phyloP scores from a whole-genome alignment of 2,329 filamentous ascomycete genomes.

The Botrytis byssoidea region DNA sequence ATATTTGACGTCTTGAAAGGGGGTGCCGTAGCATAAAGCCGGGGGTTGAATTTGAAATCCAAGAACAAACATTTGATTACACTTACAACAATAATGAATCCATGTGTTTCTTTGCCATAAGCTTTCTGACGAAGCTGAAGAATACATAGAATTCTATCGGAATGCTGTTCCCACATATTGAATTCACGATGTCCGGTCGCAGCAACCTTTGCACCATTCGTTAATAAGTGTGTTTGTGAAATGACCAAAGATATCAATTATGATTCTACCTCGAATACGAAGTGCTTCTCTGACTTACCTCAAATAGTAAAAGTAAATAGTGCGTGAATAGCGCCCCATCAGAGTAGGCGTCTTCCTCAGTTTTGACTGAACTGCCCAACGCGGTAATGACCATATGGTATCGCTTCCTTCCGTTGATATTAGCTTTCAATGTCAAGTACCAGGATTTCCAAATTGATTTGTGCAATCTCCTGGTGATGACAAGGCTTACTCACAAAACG shows the following conservation, averaged over 20 bases:
- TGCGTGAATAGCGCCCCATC: constrained; percentile 57
- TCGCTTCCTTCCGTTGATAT: constrained; percentile 51
- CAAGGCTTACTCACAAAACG: constrained; percentile 34
- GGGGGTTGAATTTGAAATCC: neutral
- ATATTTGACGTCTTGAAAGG: neutral
- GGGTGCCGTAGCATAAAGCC: neutral
- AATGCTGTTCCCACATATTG: constrained; percentile 54
- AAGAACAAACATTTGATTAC: neutral
- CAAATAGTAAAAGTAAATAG: constrained; percentile 56
- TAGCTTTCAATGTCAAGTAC: constrained; percentile 45
- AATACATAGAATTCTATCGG: constrained; percentile 51
- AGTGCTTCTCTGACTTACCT: constrained; percentile 42
- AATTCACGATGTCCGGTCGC: constrained; percentile 44
- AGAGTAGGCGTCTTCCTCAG: constrained; percentile 51
- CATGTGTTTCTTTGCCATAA: constrained; percentile 46
- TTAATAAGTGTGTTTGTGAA: constrained; percentile 26
- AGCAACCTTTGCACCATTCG: constrained; percentile 42
- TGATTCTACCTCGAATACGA: constrained; percentile 10
- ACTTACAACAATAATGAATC: constrained; percentile 48
- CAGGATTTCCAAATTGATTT: constrained; percentile 48
- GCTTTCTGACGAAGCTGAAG: constrained; percentile 47
- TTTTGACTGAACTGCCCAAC: constrained; percentile 46
- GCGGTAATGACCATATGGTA: constrained; percentile 53
- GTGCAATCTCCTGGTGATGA: constrained; percentile 47
- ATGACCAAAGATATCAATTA: neutral